Base-by-base conservation (phyloP, 306 rosid genomes). In the Sicyos edulis region DNA sequence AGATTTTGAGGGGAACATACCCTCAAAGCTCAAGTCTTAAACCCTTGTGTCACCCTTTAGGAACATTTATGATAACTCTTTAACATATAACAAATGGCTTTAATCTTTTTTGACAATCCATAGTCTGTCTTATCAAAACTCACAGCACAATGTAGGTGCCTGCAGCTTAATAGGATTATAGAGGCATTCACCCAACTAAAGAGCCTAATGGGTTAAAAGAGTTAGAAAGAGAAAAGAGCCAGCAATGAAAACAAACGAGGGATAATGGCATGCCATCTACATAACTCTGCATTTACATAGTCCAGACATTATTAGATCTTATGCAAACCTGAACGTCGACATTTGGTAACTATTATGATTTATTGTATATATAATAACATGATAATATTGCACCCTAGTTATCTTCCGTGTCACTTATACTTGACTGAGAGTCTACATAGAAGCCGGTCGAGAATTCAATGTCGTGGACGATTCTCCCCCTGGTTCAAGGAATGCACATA, bases 401-500 rank as follows among this genome's bases (percentile, higher is more conserved):
- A 51, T 92, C 96, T 74, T 92, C 98, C 8, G 74, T 81, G 42
- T 92, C 96, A 42, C 92, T 91, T 83, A 83, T 78, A 80, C 79
- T 73, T 55, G 80, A 81, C 29, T 51, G 88, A 58, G 83, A 75
- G 61, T 88, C 92, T 7, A 88, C 78, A 8, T 77, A 88, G 78
- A 89, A 88, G 34, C 83, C 96, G 1, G 86, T 40, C 29, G 91
- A 80, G 76, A 84, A 79, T 73, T 86, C 96, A 59, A 76, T 57
- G 37, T 88, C 98, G 45, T 88, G 91, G 7, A 90, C 84, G 3
- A 90, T 90, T 81, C 96, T 88, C 80, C 83, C 96, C 82, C 96
- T 86, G 83, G 20, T 67, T 70, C 66, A 26, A 72, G 59, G 78
- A 45, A 76, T n/a, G 58, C 2, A 8, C 15, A 49, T 4, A 68